phyloP scores from a whole-genome alignment of 2,329 filamentous ascomycete genomes.

The Trichoderma sp. region DNA sequence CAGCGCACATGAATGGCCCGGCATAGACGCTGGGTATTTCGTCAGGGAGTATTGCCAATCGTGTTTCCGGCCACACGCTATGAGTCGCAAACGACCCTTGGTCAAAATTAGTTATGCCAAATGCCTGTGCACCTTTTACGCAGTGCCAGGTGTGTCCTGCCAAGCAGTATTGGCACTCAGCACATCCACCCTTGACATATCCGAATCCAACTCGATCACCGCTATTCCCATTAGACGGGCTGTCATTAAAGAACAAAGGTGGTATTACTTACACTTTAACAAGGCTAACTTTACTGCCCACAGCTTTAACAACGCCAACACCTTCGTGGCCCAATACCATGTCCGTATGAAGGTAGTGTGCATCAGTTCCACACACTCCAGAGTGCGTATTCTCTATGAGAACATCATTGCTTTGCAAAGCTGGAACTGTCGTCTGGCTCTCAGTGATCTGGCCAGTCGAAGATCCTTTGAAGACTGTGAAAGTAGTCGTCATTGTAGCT shows the following conservation, averaged over 20 bases:
- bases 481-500: not conserved
- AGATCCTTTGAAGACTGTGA: slow-evolving; percentile 14
- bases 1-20: slow-evolving; percentile 7
- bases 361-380: slow-evolving; percentile 7
- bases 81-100: slow-evolving; percentile 7
- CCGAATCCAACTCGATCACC: slow-evolving; percentile 12
- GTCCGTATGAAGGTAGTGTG: not conserved
- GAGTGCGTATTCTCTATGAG: slow-evolving; percentile 10
- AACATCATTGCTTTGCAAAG: slow-evolving; percentile 9
- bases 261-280: not conserved
- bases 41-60: slow-evolving; percentile 4
- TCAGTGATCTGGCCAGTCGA: not conserved
- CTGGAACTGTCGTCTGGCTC: slow-evolving; percentile 4
- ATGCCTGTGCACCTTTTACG: not conserved
- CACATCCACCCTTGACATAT: slow-evolving; percentile 7
- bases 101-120: slow-evolving; percentile 4
- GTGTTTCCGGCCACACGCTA: slow-evolving; percentile 14
- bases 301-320: slow-evolving; percentile 3
- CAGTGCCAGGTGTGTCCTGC: slow-evolving; percentile 13
- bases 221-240: not conserved
- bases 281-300: not conserved
- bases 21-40: not conserved
- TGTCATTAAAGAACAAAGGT: not conserved
- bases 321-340: slow-evolving; percentile 9
- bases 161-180: slow-evolving; percentile 8